Evolutionary conservation across 2,329 filamentous ascomycete genomes (phyloP).

Genomic region (Arthrobotrys megalospora): DNA sequence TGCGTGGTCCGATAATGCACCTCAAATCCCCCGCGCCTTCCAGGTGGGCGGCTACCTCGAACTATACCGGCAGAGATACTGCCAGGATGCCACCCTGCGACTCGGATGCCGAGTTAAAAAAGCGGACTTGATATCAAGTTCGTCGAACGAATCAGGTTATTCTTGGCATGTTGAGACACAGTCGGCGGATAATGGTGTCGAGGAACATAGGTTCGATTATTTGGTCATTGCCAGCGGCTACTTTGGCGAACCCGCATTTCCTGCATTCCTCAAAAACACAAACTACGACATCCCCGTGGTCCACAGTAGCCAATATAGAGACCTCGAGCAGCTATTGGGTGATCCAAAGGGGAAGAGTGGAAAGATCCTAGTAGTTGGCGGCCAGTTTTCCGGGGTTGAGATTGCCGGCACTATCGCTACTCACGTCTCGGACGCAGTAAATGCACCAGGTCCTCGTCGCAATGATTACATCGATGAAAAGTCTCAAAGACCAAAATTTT

Average conservation of each 20-base stretch:
- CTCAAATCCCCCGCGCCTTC: constrained; percentile 82
- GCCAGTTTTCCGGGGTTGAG: constrained; percentile 87
- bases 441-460: constrained; percentile 71
- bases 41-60: constrained; percentile 81
- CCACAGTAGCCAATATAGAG: constrained; percentile 79
- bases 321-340: constrained; percentile 71
- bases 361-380: constrained; percentile 81
- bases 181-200: constrained; percentile 66
- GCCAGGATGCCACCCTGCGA: constrained; percentile 70
- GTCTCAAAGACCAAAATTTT: constrained; percentile 70
- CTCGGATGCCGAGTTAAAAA: constrained; percentile 71
- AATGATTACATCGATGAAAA: constrained; percentile 64
- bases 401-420: constrained; percentile 80
- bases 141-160: constrained; percentile 62
- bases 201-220: constrained; percentile 76
- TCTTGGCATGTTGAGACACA: constrained; percentile 69
- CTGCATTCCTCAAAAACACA: constrained; percentile 67
- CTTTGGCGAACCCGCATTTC: constrained; percentile 76
- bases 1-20: constrained; percentile 76
- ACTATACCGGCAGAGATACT: constrained; percentile 75
- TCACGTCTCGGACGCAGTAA: constrained; percentile 76
- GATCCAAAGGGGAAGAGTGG: constrained; percentile 68
- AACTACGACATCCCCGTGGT: constrained; percentile 71
- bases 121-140: constrained; percentile 66
- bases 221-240: constrained; percentile 82